These are phyloP conservation scores for Lepidium campestre DNA, from an alignment of 441 rosid genomes.

Conservation along the genomic window DNA sequence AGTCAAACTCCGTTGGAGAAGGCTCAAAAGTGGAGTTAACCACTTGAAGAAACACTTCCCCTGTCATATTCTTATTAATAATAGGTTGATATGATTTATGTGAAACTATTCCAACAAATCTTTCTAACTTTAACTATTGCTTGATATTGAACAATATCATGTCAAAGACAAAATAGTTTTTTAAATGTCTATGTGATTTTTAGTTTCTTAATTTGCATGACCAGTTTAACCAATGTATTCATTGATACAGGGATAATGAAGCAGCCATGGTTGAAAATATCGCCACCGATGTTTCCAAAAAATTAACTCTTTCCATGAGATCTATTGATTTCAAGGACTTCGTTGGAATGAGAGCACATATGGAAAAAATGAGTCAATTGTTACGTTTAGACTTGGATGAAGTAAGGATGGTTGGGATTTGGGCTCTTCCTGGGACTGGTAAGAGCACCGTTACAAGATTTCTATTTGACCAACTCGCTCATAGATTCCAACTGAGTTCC, in stretches of 20 bases:
- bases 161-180: no score
- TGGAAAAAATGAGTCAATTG: not conserved
- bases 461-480: not conserved
- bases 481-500: not conserved
- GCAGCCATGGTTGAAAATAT: constrained; percentile 8
- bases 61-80: not conserved
- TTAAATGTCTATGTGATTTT: no score
- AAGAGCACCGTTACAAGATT: constrained; percentile 18
- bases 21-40: no score
- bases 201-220: not conserved
- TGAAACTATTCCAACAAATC: not conserved
- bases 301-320: not conserved
- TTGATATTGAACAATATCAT: not conserved
- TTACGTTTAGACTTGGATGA: not conserved
- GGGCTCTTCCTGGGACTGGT: constrained; percentile 16
- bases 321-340: not conserved
- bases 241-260: not conserved
- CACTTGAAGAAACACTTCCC: no score
- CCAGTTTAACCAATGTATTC: not conserved
- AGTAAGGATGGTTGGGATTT: constrained; percentile 17
- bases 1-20: no score
- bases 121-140: not conserved
- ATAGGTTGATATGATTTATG: not conserved
- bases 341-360: constrained; percentile 7
- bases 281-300: not conserved